These are phyloP conservation scores for Tolypocladium tropicale DNA, from an alignment of 2,329 filamentous ascomycete genomes.

Conservation along the genomic window DNA sequence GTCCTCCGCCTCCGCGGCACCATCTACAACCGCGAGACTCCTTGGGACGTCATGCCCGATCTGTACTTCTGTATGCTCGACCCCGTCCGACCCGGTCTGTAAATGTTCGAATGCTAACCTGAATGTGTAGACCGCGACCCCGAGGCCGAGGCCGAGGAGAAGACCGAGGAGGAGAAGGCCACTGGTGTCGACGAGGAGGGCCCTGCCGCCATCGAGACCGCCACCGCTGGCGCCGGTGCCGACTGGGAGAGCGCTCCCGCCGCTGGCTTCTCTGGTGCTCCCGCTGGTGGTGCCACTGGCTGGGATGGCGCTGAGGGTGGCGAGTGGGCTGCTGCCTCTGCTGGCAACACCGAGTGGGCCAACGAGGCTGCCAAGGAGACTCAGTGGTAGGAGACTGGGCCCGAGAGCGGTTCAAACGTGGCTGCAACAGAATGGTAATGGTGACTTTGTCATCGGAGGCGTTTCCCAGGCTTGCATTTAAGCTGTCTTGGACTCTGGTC, in stretches of 20 bases:
- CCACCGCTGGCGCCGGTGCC: constrained; percentile 55
- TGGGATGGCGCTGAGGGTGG: constrained; percentile 47
- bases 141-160: constrained; percentile 98
- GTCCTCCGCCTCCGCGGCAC: constrained; percentile 97
- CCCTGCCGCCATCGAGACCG: constrained; percentile 65
- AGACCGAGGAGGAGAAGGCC: constrained; percentile 86
- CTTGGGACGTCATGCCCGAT: constrained; percentile 99
- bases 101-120: constrained; percentile 6
- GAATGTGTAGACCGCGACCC: constrained; percentile 72
- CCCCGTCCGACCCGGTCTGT: background rate
- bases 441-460: constrained; percentile 3
- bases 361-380: constrained; percentile 44
- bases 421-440: constrained; percentile 8
- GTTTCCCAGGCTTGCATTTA: constrained; percentile 1
- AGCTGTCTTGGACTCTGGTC: constrained; percentile 24
- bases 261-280: constrained; percentile 55
- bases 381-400: constrained; percentile 35
- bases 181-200: constrained; percentile 78
- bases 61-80: constrained; percentile 81
- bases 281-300: constrained; percentile 40
- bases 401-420: constrained; percentile 6
- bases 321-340: constrained; percentile 56
- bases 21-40: constrained; percentile 87
- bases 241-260: constrained; percentile 78
- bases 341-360: constrained; percentile 60